Evolutionary conservation across 176 grass and related monocot species (phyloP).

Genomic region (Elymus sibiricus): DNA sequence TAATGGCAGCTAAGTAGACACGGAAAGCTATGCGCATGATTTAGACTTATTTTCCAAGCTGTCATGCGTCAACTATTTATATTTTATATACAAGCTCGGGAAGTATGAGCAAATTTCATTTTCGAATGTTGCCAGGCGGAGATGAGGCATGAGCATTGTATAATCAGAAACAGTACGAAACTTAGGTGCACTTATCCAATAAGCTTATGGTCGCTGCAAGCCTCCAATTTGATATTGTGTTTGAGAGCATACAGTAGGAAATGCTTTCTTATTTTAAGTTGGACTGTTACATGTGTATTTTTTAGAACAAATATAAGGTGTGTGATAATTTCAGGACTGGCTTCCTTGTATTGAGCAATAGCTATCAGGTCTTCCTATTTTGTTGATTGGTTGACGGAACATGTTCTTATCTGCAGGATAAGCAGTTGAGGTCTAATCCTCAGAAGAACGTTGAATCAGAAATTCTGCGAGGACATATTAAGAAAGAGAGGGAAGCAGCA

Average conservation of each 20-base stretch:
- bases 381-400: not conserved
- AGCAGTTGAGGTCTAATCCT: conserved; percentile 69
- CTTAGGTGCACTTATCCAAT: not conserved
- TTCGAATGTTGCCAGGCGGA: not conserved
- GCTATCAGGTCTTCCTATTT: not conserved
- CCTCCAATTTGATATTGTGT: not conserved
- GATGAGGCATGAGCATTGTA: not conserved
- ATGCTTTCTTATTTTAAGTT: not conserved
- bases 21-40: not conserved
- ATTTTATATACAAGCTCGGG: not conserved
- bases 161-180: conserved; percentile 2
- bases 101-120: not conserved
- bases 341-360: conserved; percentile 11
- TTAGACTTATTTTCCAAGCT: not conserved
- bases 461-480: conserved; percentile 74
- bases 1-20: not conserved
- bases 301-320: not conserved
- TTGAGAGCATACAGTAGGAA: not conserved
- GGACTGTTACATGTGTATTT: not conserved
- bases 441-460: conserved; percentile 65
- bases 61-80: not conserved
- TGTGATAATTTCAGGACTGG: not conserved
- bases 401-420: conserved; percentile 57
- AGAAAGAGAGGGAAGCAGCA: conserved; percentile 88
- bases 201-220: not conserved